Conservation (phyloP, 2,329 filamentous ascomycete species). For the Aspergillus ibericus region DNA sequence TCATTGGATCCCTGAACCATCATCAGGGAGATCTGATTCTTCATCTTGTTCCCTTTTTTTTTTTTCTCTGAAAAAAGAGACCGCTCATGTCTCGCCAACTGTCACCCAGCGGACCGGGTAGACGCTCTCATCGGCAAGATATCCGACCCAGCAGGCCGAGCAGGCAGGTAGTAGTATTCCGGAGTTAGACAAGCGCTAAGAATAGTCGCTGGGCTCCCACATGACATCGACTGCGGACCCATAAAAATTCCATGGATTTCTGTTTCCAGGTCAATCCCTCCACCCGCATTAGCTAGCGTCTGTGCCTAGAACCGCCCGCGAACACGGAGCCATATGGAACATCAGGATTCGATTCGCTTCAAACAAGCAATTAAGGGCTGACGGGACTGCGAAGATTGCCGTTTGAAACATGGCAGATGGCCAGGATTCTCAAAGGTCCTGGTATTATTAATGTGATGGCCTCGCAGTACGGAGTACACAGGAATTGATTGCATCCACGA, state of each 20-base stretch:
- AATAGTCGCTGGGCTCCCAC: slow-evolving; percentile 18
- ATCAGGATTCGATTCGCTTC: neutral
- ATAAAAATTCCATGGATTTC: slow-evolving; percentile 18
- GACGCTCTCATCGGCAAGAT: slow-evolving; percentile 10
- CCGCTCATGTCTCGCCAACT: neutral
- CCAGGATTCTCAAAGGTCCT: neutral
- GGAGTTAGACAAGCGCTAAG: slow-evolving; percentile 8
- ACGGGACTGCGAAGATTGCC: neutral
- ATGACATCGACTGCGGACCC: slow-evolving; percentile 18
- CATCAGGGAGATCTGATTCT: no score
- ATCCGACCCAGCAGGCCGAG: slow-evolving; percentile 9
- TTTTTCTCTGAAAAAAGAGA: neutral
- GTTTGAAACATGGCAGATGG: neutral
- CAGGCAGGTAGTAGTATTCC: neutral
- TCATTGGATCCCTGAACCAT: no score
- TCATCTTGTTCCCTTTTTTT: neutral
- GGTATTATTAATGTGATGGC: neutral
- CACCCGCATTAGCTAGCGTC: slow-evolving; percentile 12
- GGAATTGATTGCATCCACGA: neutral
- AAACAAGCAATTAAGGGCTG: slow-evolving; percentile 3
- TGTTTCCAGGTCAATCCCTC: slow-evolving; percentile 5
- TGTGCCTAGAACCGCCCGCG: slow-evolving; percentile 14
- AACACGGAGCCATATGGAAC: slow-evolving; percentile 8
- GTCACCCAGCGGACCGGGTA: neutral
- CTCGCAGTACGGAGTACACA: neutral